Evolutionary conservation across 2,329 filamentous ascomycete genomes (phyloP).

Genomic region (Colletotrichum tropicale): DNA sequence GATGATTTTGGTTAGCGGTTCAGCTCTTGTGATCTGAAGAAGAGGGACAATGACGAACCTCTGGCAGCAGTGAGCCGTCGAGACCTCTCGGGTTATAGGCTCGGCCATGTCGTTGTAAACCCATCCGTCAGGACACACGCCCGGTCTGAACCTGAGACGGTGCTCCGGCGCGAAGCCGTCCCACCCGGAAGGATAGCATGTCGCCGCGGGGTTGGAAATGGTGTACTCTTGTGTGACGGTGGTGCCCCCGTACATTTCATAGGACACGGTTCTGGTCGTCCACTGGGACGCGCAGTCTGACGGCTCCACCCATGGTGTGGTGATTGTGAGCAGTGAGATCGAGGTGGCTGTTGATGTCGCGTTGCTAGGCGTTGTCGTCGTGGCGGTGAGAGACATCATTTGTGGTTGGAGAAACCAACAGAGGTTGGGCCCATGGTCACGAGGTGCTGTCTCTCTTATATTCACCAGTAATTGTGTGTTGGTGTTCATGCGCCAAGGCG

Average conservation of each 20-base stretch:
- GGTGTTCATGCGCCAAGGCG: not conserved
- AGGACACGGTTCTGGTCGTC: not conserved
- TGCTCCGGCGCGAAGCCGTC: not conserved
- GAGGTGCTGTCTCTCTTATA: not conserved
- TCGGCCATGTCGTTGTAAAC: not conserved
- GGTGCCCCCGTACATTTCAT: not conserved
- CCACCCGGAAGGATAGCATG: slow-evolving; percentile 6
- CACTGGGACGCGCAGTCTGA: not conserved
- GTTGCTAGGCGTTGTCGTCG: not conserved
- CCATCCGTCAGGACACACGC: slow-evolving; percentile 10
- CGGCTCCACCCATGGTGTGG: slow-evolving; percentile 4
- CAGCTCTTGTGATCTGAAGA: not conserved
- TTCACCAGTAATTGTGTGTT: not conserved
- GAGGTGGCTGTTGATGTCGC: not conserved
- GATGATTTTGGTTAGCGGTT: not conserved
- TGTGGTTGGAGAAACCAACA: not conserved
- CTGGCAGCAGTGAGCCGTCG: slow-evolving; percentile 9
- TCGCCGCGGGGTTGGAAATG: not conserved
- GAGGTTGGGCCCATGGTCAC: not conserved
- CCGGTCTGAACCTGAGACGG: not conserved
- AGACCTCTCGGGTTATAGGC: not conserved
- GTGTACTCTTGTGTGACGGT: not conserved
- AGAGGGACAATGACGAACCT: not conserved
- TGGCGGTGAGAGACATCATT: not conserved
- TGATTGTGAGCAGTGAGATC: not conserved